Base-by-base conservation (phyloP, 306 rosid species). In the Prunus fruticosa region DNA sequence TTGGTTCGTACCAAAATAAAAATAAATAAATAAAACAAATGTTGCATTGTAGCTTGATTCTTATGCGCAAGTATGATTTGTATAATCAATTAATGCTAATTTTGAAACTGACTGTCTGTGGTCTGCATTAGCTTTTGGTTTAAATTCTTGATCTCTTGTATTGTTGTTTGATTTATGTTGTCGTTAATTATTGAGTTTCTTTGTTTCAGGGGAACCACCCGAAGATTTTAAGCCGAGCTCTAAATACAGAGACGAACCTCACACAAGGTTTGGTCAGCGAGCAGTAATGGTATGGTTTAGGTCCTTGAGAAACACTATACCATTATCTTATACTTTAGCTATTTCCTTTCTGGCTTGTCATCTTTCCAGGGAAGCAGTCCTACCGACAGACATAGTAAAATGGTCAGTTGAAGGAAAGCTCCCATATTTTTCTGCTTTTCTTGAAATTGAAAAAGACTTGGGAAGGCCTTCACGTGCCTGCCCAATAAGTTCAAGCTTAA, bases 351-450 rank as follows among this genome's bases (percentile, higher is more conserved):
- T 94, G 71, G 94, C 88, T 61, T 91, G 98, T 82, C 98, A 90
- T 82, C 79, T 91, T 57, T 93, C 96, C 22, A 83, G 97, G 83
- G 97, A 91, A 78, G 87, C 96, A 57, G 78, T 94, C 77, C 71
- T 88, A 79, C 87, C 97, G 30, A 90, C 93, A 3, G 96, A 94
- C 83, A 81, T 94, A 38, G 84, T 87, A 80, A 88, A 85, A 81
- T 88, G 97, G 97, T 81, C 96, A 13, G 25, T 77, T 16, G 96
- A 94, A 79, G 96, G 97, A 80, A 91, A 83, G 82, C 91, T 94
- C 81, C 98, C 98, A 20, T 94, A 89, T 85, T 88, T 90, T 67
- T 86, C 93, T 76, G 96, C 93, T 68, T 94, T 91, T 88, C 73
- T 79, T 38, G 88, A 90, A 82, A 88, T 94, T 71, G 95, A 91